Conservation (phyloP, 1,139 yeast genomes). For the Geotrichum reessii region DNA sequence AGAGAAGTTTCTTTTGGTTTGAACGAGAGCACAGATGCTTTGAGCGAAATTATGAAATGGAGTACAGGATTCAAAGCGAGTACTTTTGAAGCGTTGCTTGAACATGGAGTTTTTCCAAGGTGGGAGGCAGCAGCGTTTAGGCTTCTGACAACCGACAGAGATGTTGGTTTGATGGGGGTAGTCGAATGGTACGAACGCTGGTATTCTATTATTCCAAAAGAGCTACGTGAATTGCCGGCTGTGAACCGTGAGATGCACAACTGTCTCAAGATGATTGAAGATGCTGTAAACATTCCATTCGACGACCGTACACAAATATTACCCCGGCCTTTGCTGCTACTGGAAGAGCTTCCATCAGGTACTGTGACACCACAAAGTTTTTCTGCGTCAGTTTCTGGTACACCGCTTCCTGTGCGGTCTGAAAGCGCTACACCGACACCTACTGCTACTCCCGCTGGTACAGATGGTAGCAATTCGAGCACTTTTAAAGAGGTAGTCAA, state of each 20-base stretch:
- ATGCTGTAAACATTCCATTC: constrained; percentile 22
- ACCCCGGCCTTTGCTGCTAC: constrained; percentile 8
- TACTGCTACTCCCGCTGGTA: background rate
- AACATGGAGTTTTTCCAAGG: constrained; percentile 33
- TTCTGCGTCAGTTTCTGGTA: background rate
- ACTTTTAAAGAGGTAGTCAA: constrained; percentile 48
- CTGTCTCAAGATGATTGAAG: constrained; percentile 37
- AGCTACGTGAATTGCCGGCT: constrained; percentile 23
- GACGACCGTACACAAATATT: constrained; percentile 1
- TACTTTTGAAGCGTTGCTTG: constrained; percentile 28
- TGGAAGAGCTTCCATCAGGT: background rate
- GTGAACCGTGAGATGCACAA: constrained; percentile 28
- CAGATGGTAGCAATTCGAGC: background rate
- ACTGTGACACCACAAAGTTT: background rate
- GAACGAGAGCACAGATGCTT: background rate
- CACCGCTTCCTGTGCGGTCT: background rate
- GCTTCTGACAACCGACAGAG: background rate
- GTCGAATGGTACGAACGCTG: constrained; percentile 35
- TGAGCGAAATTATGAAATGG: constrained; percentile 10
- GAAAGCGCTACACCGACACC: background rate
- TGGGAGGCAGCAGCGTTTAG: constrained; percentile 26
- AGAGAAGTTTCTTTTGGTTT: constrained; percentile 2
- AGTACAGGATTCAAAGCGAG: constrained; percentile 22
- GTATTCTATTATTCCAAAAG: constrained; percentile 29
- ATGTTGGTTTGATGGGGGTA: constrained; percentile 13